Conservation (phyloP, 2,329 filamentous ascomycete genomes). For the Xylariaceae sp. region DNA sequence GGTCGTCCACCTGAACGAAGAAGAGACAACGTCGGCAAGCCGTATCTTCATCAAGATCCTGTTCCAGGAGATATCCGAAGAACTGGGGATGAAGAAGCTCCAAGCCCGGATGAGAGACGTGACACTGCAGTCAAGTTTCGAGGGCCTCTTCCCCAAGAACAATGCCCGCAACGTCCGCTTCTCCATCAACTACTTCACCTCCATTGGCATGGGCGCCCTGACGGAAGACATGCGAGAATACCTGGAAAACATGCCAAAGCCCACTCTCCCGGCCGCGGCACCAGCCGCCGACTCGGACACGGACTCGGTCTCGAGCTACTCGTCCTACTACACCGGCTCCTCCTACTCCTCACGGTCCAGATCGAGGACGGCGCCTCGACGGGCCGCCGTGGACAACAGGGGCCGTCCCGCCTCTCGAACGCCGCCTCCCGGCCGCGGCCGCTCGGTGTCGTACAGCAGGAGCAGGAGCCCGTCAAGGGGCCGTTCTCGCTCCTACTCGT, state of each 20-base stretch:
- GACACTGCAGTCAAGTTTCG: constrained; percentile 66
- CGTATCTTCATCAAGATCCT: constrained; percentile 98
- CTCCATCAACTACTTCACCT: constrained; percentile 99
- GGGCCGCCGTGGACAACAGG: constrained; percentile 27
- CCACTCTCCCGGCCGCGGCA: constrained; percentile 62
- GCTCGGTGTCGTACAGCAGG: constrained; percentile 24
- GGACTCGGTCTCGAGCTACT: constrained; percentile 71
- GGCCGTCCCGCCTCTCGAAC: constrained; percentile 29
- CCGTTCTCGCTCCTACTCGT: too few species aligned
- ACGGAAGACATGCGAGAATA: constrained; percentile 93
- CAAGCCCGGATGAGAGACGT: constrained; percentile 72
- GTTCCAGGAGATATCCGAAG: constrained; percentile 85
- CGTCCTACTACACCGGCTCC: constrained; percentile 63
- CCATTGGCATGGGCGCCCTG: constrained; percentile 88
- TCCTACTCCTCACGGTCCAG: constrained; percentile 49
- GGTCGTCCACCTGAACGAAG: constrained; percentile 83
- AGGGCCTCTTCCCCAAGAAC: constrained; percentile 84
- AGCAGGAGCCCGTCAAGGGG: too few species aligned
- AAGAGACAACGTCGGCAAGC: constrained; percentile 91
- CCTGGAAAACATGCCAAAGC: constrained; percentile 84
- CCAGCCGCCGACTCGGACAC: constrained; percentile 54
- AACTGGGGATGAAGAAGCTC: constrained; percentile 75
- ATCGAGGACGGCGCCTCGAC: constrained; percentile 33
- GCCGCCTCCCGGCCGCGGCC: constrained; percentile 23
- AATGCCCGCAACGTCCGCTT: constrained; percentile 87